Percentiles rank a stretch among this genome's conserved stretches.
Conservation (phyloP, 1,284 basidiomycete species). For the Phellopilus nigrolimitatus region DNA sequence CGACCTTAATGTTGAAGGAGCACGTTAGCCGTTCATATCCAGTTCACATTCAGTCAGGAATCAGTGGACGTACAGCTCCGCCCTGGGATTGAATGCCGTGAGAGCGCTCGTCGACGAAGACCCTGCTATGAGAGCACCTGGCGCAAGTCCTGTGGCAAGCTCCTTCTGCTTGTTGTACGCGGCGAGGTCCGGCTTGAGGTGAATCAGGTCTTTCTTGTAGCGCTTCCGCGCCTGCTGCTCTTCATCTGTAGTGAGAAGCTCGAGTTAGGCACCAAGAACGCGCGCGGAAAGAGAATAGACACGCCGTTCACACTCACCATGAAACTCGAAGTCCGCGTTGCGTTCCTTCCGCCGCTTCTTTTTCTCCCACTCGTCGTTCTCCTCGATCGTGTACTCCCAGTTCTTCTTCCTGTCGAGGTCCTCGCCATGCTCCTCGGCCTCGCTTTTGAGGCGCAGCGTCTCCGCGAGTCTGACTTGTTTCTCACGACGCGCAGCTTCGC, state of each 20-base stretch:
- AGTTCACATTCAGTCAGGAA: neutral
- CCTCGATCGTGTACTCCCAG: slow-evolving; percentile 58
- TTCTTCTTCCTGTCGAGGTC: slow-evolving; percentile 40
- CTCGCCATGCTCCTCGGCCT: slow-evolving; percentile 47
- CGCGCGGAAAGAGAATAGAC: slow-evolving; percentile 19
- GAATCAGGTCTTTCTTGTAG: slow-evolving; percentile 88
- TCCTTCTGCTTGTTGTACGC: slow-evolving; percentile 87
- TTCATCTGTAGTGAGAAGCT: slow-evolving; percentile 56
- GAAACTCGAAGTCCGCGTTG: slow-evolving; percentile 40
- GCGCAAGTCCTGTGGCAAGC: slow-evolving; percentile 66
- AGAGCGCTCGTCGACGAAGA: slow-evolving; percentile 34
- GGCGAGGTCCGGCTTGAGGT: slow-evolving; percentile 81
- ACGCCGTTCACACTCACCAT: slow-evolving; percentile 30
- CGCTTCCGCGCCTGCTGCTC: slow-evolving; percentile 81
- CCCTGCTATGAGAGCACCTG: slow-evolving; percentile 51
- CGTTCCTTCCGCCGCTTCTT: slow-evolving; percentile 45
- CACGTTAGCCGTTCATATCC: slow-evolving; percentile 8
- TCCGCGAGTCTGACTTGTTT: slow-evolving; percentile 52
- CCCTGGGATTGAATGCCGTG: slow-evolving; percentile 48
- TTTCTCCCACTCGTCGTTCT: slow-evolving; percentile 59
- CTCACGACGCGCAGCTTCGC: slow-evolving; percentile 42
- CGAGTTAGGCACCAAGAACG: neutral
- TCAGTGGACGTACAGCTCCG: slow-evolving; percentile 34
- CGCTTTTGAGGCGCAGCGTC: slow-evolving; percentile 49
- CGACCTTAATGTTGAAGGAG: slow-evolving; percentile 33